Percentiles rank a stretch among this genome's conserved stretches.
phyloP scores from a whole-genome alignment of 306 rosid genomes.

The Cucurbita argyrosperma region DNA sequence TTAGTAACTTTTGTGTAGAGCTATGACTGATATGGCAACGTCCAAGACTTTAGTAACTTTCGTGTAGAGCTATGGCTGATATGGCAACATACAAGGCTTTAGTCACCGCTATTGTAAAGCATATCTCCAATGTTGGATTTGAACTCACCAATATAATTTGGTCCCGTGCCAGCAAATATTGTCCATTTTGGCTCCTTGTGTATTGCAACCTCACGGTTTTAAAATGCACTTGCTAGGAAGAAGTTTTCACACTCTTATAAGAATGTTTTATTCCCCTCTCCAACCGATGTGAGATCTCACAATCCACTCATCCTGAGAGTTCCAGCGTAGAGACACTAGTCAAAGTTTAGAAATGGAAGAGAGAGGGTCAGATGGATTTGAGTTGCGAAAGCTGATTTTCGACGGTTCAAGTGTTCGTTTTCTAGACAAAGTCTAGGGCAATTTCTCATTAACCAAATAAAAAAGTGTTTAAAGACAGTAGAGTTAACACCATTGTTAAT shows the following conservation, averaged over 20 bases:
- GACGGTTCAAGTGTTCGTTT: neutral
- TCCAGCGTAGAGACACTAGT: too few species aligned
- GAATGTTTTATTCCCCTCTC: too few species aligned
- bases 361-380: neutral
- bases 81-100: slow-evolving; percentile 72
- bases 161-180: too few species aligned
- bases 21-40: slow-evolving; percentile 52
- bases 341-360: neutral
- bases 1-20: slow-evolving; percentile 52
- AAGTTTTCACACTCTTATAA: too few species aligned
- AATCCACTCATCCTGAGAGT: too few species aligned
- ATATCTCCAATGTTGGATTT: too few species aligned
- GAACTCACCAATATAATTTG: too few species aligned
- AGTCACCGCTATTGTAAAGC: slow-evolving; percentile 15
- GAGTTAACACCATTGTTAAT: neutral
- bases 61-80: slow-evolving; percentile 39
- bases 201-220: too few species aligned
- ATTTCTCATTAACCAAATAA: neutral
- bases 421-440: neutral
- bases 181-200: too few species aligned
- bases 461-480: neutral
- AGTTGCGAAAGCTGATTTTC: neutral
- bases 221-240: too few species aligned
- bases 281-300: too few species aligned
- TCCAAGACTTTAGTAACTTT: slow-evolving; percentile 33